Evolutionary conservation across 345 rosid genomes (phyloP).

Genomic region (Capsella bursapastoris): DNA sequence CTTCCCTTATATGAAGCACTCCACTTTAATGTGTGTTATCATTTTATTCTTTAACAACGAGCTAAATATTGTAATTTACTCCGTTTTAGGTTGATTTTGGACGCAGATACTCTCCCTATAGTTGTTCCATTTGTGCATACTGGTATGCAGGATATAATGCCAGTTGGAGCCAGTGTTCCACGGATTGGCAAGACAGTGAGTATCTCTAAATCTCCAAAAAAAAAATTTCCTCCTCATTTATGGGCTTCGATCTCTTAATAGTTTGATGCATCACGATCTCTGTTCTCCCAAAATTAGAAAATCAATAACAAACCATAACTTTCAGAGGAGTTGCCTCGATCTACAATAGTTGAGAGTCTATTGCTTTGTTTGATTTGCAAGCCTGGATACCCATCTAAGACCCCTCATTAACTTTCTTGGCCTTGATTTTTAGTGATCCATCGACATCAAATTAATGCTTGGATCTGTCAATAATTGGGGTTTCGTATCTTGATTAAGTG

Average conservation of each 20-base stretch:
- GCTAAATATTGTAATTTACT: background rate
- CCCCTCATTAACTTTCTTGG: background rate
- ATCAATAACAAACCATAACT: background rate
- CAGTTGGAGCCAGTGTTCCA: conserved; percentile 84
- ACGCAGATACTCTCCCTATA: conserved; percentile 77
- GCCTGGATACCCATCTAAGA: background rate
- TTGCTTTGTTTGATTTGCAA: conserved; percentile 9
- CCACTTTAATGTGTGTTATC: background rate
- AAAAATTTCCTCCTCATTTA: background rate
- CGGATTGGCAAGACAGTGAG: conserved; percentile 89
- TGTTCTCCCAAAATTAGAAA: background rate
- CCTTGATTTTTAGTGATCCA: conserved; percentile 1
- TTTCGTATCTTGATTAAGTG: background rate
- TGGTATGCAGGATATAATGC: conserved; percentile 98
- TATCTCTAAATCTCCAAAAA: conserved; percentile 4
- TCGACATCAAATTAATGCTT: background rate
- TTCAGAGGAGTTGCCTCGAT: background rate
- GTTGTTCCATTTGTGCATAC: conserved; percentile 94
- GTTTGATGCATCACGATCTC: background rate
- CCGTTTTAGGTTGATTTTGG: conserved; percentile 73
- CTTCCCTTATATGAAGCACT: conserved; percentile 4
- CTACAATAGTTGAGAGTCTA: background rate
- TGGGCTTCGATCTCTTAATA: background rate
- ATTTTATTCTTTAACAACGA: background rate
- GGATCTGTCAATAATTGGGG: background rate